A percentile compares a stretch with the other conserved stretches of the same genome.
These are phyloP conservation scores for Calonectria pseudoturangicola DNA, from an alignment of 2,329 filamentous ascomycete genomes.

Conservation along the genomic window DNA sequence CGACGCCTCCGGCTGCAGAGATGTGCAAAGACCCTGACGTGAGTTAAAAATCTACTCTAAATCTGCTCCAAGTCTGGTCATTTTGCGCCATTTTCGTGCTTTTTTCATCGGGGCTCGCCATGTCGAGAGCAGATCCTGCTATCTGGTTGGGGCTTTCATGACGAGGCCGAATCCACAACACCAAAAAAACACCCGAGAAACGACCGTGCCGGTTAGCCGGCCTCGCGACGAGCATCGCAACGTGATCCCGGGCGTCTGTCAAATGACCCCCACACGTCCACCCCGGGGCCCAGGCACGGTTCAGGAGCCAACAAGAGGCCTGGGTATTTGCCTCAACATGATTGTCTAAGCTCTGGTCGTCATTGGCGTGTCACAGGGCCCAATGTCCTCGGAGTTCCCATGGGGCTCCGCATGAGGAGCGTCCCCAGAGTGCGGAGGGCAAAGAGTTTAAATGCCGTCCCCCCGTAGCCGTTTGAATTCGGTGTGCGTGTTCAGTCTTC, in stretches of 20 bases:
- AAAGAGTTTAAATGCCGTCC: slow-evolving; percentile 26
- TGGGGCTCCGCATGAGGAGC: slow-evolving; percentile 39
- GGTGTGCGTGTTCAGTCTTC: neutral
- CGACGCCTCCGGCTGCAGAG: neutral
- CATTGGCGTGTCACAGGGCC: slow-evolving; percentile 20
- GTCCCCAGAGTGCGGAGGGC: slow-evolving; percentile 30
- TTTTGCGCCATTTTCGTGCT: slow-evolving; percentile 34
- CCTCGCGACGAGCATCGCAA: neutral
- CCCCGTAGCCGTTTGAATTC: slow-evolving; percentile 3
- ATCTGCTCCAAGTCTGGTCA: neutral
- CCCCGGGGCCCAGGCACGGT: slow-evolving; percentile 17
- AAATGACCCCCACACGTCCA: slow-evolving; percentile 21
- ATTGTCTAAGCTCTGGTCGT: slow-evolving; percentile 21
- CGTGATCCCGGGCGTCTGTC: slow-evolving; percentile 21
- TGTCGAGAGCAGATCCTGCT: neutral
- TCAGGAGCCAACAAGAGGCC: slow-evolving; percentile 23
- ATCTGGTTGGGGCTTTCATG: slow-evolving; percentile 18
- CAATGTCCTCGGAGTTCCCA: slow-evolving; percentile 33
- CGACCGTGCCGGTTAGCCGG: slow-evolving; percentile 38
- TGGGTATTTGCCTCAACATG: slow-evolving; percentile 33
- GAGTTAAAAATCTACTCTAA: slow-evolving; percentile 28
- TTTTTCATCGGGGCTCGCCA: neutral
- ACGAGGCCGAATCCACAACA: slow-evolving; percentile 32
- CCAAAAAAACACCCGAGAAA: slow-evolving; percentile 34
- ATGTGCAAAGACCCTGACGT: slow-evolving; percentile 5